Percentiles rank a stretch among this genome's conserved stretches.
phyloP scores from a whole-genome alignment of 306 rosid genomes.

The Cucumis cinereus region DNA sequence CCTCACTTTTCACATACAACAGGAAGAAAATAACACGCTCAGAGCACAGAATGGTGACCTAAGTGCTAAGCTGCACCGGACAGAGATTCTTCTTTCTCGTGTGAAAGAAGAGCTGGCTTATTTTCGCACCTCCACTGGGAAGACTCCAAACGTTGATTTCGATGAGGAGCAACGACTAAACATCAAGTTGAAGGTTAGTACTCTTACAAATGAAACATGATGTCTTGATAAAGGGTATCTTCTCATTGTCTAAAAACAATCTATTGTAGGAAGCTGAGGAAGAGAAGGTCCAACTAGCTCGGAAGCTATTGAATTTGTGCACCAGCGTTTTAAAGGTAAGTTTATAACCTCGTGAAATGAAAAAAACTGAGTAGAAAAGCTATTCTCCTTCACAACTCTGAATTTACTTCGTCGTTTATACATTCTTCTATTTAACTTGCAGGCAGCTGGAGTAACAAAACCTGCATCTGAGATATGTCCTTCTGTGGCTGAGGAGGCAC shows the following conservation, averaged over 20 bases:
- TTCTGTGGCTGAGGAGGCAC: constrained; percentile 63
- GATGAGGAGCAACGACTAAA: constrained; percentile 68
- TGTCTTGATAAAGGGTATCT: not conserved
- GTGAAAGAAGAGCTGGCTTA: constrained; percentile 51
- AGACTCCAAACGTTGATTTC: constrained; percentile 30
- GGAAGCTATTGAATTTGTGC: constrained; percentile 51
- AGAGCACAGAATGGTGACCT: constrained; percentile 67
- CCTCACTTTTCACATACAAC: constrained; percentile 10
- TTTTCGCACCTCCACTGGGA: constrained; percentile 47
- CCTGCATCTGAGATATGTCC: constrained; percentile 38
- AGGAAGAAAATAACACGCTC: constrained; percentile 86
- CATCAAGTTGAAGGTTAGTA: constrained; percentile 58
- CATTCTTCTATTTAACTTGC: constrained; percentile 7
- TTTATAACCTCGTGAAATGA: not conserved
- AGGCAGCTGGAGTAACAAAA: constrained; percentile 78
- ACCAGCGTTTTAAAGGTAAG: constrained; percentile 60
- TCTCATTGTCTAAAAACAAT: constrained; percentile 8
- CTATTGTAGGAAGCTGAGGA: constrained; percentile 57
- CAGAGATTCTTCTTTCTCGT: constrained; percentile 47
- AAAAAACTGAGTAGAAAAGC: not conserved
- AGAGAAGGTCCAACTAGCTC: constrained; percentile 74
- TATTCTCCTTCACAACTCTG: not conserved
- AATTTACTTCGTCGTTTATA: not conserved
- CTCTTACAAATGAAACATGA: not conserved
- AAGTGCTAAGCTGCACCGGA: constrained; percentile 37